Percentiles rank a stretch among this genome's conserved stretches.
These are phyloP conservation scores for Xylariomycetidae sp. DNA, from an alignment of 2,329 filamentous ascomycete genomes.

Conservation along the genomic window DNA sequence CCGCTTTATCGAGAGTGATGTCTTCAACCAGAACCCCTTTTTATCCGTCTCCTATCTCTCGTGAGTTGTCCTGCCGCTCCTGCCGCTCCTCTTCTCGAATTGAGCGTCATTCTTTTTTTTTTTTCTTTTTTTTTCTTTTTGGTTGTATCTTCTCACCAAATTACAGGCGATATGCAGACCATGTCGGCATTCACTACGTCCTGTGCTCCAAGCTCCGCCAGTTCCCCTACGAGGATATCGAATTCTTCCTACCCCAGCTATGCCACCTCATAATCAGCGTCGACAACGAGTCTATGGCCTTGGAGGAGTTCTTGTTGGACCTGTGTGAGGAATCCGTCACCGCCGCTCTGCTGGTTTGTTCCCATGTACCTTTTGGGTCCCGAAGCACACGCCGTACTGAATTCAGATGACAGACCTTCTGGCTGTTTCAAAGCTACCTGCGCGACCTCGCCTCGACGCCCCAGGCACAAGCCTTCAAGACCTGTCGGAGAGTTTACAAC, in stretches of 20 bases:
- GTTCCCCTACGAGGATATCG: constrained; percentile 86
- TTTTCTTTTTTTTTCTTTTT: too few relatives aligned
- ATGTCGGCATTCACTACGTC: constrained; percentile 86
- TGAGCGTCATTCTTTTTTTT: too few relatives aligned
- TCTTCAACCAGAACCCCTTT: constrained; percentile 88
- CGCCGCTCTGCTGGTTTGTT: constrained; percentile 70
- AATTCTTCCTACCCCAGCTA: constrained; percentile 86
- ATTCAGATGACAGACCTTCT: constrained; percentile 63
- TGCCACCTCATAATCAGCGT: constrained; percentile 85
- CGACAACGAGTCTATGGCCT: constrained; percentile 86
- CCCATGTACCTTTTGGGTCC: constrained; percentile 4
- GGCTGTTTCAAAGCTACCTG: constrained; percentile 84
- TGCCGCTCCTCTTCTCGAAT: constrained; percentile 2
- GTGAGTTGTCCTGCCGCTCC: constrained; percentile 45
- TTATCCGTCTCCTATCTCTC: constrained; percentile 84
- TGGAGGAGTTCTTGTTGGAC: constrained; percentile 84
- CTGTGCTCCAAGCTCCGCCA: constrained; percentile 84
- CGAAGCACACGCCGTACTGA: background rate
- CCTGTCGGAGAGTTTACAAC: constrained; percentile 79
- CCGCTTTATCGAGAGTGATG: constrained; percentile 88
- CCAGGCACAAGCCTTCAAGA: constrained; percentile 73
- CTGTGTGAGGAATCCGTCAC: constrained; percentile 85
- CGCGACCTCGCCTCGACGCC: constrained; percentile 74
- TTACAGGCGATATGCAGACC: constrained; percentile 75
- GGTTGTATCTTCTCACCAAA: too few relatives aligned